Evolutionary conservation across 2,329 filamentous ascomycete genomes (phyloP), one percentile per base, ranked within the genome.

Genomic region (Colletotrichum salicis): DNA sequence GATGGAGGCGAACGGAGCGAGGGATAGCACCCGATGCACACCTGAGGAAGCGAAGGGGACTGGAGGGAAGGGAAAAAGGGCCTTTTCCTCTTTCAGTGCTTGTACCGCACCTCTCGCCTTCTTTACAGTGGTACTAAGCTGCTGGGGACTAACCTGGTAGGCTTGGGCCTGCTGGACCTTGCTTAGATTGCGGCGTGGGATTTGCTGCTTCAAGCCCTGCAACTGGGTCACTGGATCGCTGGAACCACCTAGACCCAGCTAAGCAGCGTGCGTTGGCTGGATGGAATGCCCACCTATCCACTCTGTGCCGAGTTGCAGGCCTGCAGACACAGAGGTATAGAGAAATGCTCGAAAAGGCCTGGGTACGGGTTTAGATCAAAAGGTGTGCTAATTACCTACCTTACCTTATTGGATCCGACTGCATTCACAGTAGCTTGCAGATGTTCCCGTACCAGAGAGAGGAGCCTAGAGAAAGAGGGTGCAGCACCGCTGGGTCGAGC

Each of bases 261-360:
- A 54, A 69, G 58, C 69, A 71, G 69, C 69, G 69, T 71, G 69
- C 69, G 69, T 64, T 71, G 69, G 69, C 65, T 54, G 59, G 58
- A 64, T 64, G 24, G 58, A 37, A 24, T 27, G 22, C 41, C 63
- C 35, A 48, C 62, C 67, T 27, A 55, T 54, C 61, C 61, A 55
- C 61, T 64, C 29, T 13, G 8, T 63, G 48, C 27, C 29, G 58
- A 48, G 41, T 10, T 55, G 52, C 33, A 31, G 29, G 51, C 29
- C 41, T 15, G 19, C 12, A 22, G 60, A 29, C 22, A 13, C 59
- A 15, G 11, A 33, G 15, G 45, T 29, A n/a, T 8, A 52, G 31
- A 12, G 29, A 29, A 22, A 51, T 24, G 29, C 12, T 27, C 27
- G 41, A 62, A 31, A 33, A 33, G 41, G 57, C 15, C 7, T 48